Conservation (phyloP, 2,329 filamentous ascomycete species). For the Parascedosporium putredinis region DNA sequence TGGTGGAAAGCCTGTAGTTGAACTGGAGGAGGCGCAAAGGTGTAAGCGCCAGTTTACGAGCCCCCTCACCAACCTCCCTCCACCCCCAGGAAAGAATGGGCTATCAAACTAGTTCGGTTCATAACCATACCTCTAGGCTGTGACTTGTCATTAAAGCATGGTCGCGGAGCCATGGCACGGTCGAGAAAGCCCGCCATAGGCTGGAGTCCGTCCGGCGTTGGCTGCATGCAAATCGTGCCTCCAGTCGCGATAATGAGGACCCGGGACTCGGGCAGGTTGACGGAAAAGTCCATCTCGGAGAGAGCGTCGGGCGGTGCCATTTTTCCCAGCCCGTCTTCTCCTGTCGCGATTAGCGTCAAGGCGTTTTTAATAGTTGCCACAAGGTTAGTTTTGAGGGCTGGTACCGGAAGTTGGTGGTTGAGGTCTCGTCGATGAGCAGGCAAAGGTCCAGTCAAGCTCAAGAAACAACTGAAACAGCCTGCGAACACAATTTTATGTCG, state of each 20-base stretch:
- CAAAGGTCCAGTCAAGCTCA: no score
- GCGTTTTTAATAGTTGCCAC: no score
- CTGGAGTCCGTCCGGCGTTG: conserved; percentile 66
- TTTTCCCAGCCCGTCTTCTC: no score
- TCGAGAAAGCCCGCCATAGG: conserved; percentile 74
- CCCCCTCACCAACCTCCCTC: no score
- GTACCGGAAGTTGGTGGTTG: no score
- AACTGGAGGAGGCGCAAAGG: conserved; percentile 25
- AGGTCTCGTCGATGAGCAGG: no score
- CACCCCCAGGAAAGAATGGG: not conserved
- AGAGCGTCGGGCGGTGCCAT: conserved; percentile 4
- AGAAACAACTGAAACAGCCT: no score
- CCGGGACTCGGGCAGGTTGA: conserved; percentile 53
- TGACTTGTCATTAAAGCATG: conserved; percentile 68
- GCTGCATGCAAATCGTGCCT: conserved; percentile 85
- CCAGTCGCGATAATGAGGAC: conserved; percentile 88
- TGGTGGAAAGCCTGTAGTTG: conserved; percentile 41
- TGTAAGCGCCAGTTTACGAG: no score
- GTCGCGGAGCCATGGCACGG: conserved; percentile 68
- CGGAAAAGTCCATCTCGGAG: conserved; percentile 4
- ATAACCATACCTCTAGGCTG: conserved; percentile 16
- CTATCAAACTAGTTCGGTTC: not conserved
- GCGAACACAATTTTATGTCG: no score
- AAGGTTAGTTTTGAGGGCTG: no score
- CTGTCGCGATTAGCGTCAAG: no score